These are phyloP conservation scores for Infundibulicybe gibba DNA, from an alignment of 768 basidiomycete genomes.

Conservation along the genomic window DNA sequence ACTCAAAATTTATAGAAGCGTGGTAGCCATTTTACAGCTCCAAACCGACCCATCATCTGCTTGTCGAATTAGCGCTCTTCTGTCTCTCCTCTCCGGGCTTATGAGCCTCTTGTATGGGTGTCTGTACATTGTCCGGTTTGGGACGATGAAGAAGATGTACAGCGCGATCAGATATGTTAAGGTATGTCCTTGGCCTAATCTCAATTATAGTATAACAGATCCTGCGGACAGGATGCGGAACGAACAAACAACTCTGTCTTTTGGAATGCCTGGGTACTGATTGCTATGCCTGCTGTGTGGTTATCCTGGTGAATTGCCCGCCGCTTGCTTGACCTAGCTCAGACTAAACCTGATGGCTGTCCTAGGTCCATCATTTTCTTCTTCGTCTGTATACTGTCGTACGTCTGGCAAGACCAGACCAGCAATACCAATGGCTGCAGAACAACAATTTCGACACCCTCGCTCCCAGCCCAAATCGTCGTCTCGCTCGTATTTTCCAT, in stretches of 20 bases:
- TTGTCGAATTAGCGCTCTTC: slow-evolving; percentile 55
- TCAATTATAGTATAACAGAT: no score
- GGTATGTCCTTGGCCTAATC: slow-evolving; percentile 23
- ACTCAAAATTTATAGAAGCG: slow-evolving; percentile 40
- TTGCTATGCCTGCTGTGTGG: slow-evolving; percentile 58
- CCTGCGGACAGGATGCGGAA: no score
- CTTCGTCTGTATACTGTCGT: slow-evolving; percentile 57
- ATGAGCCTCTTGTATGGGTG: slow-evolving; percentile 75
- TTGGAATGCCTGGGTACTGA: slow-evolving; percentile 34
- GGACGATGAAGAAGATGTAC: slow-evolving; percentile 69
- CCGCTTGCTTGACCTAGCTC: background rate
- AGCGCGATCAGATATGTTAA: slow-evolving; percentile 73
- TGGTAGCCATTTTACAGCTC: slow-evolving; percentile 67
- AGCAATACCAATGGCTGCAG: no score
- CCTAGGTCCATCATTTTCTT: slow-evolving; percentile 67
- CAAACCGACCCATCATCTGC: slow-evolving; percentile 44
- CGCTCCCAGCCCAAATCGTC: slow-evolving; percentile 31
- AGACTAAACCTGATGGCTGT: background rate
- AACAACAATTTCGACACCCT: no score
- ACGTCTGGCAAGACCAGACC: slow-evolving; percentile 50
- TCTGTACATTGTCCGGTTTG: slow-evolving; percentile 69
- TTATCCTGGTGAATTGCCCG: slow-evolving; percentile 46
- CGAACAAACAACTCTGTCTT: slow-evolving; percentile 14
- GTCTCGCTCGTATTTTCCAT: slow-evolving; percentile 52
- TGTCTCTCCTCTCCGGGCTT: slow-evolving; percentile 63